A percentile compares a stretch with the other conserved stretches of the same genome.
Evolutionary conservation across 2,329 filamentous ascomycete genomes (phyloP).

Genomic region (Aspergillus nomiae): DNA sequence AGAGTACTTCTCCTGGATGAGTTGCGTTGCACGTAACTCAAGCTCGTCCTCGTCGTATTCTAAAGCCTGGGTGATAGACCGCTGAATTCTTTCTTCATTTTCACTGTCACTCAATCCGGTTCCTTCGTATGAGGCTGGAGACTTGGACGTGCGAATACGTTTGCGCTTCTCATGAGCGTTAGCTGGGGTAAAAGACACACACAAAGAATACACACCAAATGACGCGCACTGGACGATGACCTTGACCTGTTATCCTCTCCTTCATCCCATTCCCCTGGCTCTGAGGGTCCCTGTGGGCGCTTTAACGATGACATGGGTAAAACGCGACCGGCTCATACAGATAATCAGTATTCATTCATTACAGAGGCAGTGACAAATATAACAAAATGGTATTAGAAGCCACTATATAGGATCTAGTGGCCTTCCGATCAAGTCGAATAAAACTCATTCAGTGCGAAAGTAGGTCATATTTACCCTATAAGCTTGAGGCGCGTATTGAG

Average conservation of each 20-base stretch:
- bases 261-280: conserved; percentile 34
- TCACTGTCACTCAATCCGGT: conserved; percentile 26
- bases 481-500: not conserved
- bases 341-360: not conserved
- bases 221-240: conserved; percentile 29
- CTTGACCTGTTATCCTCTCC: conserved; percentile 27
- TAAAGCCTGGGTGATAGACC: conserved; percentile 23
- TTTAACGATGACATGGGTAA: conserved; percentile 46
- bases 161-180: conserved; percentile 39
- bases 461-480: not conserved
- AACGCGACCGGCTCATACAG: conserved; percentile 4
- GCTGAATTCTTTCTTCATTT: conserved; percentile 10
- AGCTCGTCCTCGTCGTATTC: conserved; percentile 40
- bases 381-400: not conserved
- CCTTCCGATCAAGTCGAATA: not conserved
- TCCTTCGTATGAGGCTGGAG: conserved; percentile 19
- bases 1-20: conserved; percentile 55
- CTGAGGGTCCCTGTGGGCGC: conserved; percentile 35
- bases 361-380: not conserved
- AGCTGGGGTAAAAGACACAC: conserved; percentile 7
- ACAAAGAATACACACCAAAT: conserved; percentile 30
- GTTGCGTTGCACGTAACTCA: conserved; percentile 66
- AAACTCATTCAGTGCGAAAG: not conserved
- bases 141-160: conserved; percentile 41
- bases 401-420: not conserved